phyloP scores from a whole-genome alignment of 2,329 filamentous ascomycete species.

The Fusarium tjaetaba region DNA sequence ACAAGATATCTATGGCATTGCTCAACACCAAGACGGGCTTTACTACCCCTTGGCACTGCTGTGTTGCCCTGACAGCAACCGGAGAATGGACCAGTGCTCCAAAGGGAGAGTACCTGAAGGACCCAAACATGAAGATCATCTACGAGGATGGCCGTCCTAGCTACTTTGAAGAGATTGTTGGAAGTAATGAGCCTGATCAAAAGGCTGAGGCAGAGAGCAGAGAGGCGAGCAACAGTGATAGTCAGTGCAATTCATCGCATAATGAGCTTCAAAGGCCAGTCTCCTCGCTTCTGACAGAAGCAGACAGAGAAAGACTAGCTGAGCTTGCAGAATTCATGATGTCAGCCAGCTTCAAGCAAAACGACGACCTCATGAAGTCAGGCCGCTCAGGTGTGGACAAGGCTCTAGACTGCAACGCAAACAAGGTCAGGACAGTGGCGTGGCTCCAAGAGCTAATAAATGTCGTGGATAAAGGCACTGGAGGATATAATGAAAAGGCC shows the following conservation, averaged over 20 bases:
- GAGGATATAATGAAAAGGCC: neutral
- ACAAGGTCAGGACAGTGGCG: too few relatives aligned
- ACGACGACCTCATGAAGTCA: rapidly evolving
- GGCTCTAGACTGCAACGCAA: too few relatives aligned
- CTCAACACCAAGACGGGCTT: constrained; percentile 45
- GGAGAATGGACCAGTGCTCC: constrained; percentile 9
- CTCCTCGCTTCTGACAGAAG: neutral
- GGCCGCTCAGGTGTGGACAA: too few relatives aligned
- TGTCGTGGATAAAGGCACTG: neutral
- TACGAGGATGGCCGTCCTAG: neutral
- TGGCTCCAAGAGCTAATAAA: neutral
- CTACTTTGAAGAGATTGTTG: neutral
- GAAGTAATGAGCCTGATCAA: rapidly evolving
- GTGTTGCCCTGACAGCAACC: neutral
- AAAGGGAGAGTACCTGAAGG: constrained; percentile 9
- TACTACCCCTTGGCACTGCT: constrained; percentile 49
- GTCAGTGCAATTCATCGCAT: rapidly evolving
- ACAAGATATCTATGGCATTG: constrained; percentile 45
- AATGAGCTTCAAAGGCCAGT: neutral
- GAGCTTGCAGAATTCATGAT: neutral
- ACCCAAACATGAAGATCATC: neutral
- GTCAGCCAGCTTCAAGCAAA: neutral
- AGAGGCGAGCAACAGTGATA: rapidly evolving
- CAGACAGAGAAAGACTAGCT: neutral
- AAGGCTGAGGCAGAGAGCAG: too few relatives aligned